These are phyloP conservation scores for Kregervanrija pseudodelftensis DNA, from an alignment of 805 yeast species.

Conservation along the genomic window DNA sequence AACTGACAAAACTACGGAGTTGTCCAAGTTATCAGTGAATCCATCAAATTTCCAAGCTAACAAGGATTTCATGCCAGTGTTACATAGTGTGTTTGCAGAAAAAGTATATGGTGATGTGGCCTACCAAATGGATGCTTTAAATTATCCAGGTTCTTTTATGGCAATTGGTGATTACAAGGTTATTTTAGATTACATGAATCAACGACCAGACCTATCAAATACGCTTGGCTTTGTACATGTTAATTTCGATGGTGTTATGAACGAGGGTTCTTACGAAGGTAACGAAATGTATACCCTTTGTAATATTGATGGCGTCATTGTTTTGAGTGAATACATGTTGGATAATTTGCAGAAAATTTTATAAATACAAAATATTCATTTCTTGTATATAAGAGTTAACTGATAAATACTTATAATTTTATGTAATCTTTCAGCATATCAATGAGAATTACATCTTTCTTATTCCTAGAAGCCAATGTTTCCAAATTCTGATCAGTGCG, in stretches of 20 bases:
- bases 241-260: constrained; percentile 45
- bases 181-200: constrained; percentile 52
- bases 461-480: constrained; percentile 14
- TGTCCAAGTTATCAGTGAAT: constrained; percentile 8
- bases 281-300: constrained; percentile 54
- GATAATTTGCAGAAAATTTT: constrained; percentile 28
- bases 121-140: constrained; percentile 49
- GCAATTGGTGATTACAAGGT: constrained; percentile 67
- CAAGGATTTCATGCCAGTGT: constrained; percentile 14
- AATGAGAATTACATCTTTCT: constrained; percentile 30
- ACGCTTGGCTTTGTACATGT: constrained; percentile 65
- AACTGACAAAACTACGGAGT: neutral
- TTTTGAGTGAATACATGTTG: constrained; percentile 43
- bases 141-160: constrained; percentile 47
- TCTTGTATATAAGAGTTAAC: neutral
- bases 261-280: constrained; percentile 45
- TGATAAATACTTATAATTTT: constrained; percentile 14
- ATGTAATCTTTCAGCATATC: constrained; percentile 42
- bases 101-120: constrained; percentile 39
- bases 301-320: constrained; percentile 41
- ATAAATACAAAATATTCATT: neutral
- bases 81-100: constrained; percentile 19
- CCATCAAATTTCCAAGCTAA: constrained; percentile 23
- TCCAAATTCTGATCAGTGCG: constrained; percentile 17
- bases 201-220: constrained; percentile 58